These are phyloP conservation scores for Schoenoplectus tabernaemontani DNA, from an alignment of 202 grass and related monocot species.

Conservation along the genomic window DNA sequence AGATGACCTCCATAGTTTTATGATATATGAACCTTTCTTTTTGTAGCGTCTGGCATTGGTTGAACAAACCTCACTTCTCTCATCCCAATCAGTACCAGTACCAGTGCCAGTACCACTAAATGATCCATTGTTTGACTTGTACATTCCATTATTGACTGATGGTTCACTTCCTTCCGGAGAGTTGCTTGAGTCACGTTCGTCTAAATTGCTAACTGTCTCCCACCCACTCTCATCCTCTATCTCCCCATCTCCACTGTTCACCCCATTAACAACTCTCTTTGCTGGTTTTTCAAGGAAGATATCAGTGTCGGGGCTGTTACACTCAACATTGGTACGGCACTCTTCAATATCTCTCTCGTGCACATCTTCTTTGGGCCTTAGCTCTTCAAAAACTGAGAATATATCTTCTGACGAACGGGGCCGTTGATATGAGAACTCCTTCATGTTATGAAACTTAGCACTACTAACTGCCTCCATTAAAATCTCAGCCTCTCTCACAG, in stretches of 20 bases:
- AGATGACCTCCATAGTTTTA: conserved; percentile 54
- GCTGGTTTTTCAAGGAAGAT: conserved; percentile 47
- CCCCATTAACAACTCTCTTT: conserved; percentile 33
- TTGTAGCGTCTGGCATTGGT: conserved; percentile 31
- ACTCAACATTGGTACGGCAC: conserved; percentile 26
- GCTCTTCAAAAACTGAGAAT: conserved; percentile 80
- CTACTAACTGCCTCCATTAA: conserved; percentile 53
- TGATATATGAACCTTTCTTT: conserved; percentile 49
- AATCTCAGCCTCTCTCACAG: conserved; percentile 46
- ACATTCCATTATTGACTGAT: conserved; percentile 50
- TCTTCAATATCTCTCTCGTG: conserved; percentile 55
- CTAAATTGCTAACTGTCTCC: conserved; percentile 69
- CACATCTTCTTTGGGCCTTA: conserved; percentile 51
- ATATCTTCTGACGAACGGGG: conserved; percentile 74
- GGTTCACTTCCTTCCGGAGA: conserved; percentile 64
- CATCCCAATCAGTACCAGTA: conserved; percentile 39
- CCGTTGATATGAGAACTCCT: conserved; percentile 71
- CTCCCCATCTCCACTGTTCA: conserved; percentile 42
- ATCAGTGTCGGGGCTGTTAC: conserved; percentile 57
- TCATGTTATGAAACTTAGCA: conserved; percentile 35
- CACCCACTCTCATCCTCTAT: conserved; percentile 68
- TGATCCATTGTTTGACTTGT: conserved; percentile 41
- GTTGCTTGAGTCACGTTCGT: conserved; percentile 70
- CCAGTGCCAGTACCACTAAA: conserved; percentile 51
- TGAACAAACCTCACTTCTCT: conserved; percentile 58